Base-by-base conservation (phyloP, 1,284 basidiomycete genomes). In the Chalciporus sp. region DNA sequence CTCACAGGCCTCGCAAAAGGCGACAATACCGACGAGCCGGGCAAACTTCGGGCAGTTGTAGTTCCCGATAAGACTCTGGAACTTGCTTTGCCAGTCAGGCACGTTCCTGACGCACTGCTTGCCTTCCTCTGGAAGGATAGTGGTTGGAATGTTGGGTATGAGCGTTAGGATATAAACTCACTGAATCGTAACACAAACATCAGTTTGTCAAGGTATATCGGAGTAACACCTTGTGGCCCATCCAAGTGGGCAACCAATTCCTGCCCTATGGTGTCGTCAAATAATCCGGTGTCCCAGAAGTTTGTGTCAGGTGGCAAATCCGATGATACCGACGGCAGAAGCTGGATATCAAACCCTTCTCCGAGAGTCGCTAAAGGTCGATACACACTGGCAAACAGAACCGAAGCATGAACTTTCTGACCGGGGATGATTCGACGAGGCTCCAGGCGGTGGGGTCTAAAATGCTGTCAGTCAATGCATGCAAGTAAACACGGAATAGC, bases 401-500 rank as follows among this genome's bases (percentile, higher is more conserved):
- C 47, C 0, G 66, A 72, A 16, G 63, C 69, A 14, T 68, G 66
- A 1, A 69, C 42, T 33, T 66, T 68, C 49, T 71, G 66, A n/a
- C 67, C 66, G 2, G 66, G 67, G 47, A 67, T 65, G 35, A 67
- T 69, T 29, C 62, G 60, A 26, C 66, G 66, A 20, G 64, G 56
- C 40, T 63, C 52, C 10, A 37, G 3, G 16, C 31, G 45, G 41
- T 68, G 69, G 26, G 3, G 33, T 19, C 68, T 71, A 35, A 14
- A 23, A 4, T 2, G 11, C 23, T 26, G 40, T 63, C 26, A 52
- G 76, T 81, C 7, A 77, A 45, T 2, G 77, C 76, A 46, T 83
- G 81, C 12, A 83, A 66, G 47, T 77, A 76, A 0, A 73, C 66
- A 44, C 69, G 71, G 56, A 72, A 80, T 2, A 78, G 57, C 44